Evolutionary conservation across 305 asterid species (phyloP).

Genomic region (Rubia peregrina): DNA sequence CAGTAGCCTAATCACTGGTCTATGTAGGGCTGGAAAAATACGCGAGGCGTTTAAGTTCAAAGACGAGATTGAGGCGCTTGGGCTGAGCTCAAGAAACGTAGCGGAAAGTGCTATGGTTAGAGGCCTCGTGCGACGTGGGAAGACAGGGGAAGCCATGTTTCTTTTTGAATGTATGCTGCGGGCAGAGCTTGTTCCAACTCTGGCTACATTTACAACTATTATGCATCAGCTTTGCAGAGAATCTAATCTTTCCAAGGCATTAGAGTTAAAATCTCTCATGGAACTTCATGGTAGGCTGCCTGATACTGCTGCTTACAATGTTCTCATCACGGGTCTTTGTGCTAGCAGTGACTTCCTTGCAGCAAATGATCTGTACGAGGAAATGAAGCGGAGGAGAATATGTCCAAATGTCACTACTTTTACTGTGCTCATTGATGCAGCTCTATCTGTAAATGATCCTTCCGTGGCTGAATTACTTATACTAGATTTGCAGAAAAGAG

Average conservation of each 20-base stretch:
- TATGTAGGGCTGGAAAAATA: slow-evolving; percentile 67
- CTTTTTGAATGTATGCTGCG: slow-evolving; percentile 56
- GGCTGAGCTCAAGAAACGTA: slow-evolving; percentile 33
- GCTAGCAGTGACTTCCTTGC: slow-evolving; percentile 29
- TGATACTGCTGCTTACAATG: slow-evolving; percentile 69
- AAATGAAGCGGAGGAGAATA: slow-evolving; percentile 58
- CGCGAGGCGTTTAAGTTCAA: slow-evolving; percentile 48
- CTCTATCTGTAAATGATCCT: slow-evolving; percentile 36
- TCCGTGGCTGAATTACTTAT: slow-evolving; percentile 44
- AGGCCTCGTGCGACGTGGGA: slow-evolving; percentile 63
- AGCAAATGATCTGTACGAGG: slow-evolving; percentile 58
- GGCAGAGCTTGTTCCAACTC: slow-evolving; percentile 44
- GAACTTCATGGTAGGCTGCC: slow-evolving; percentile 56
- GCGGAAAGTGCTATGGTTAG: slow-evolving; percentile 70
- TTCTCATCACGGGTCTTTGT: slow-evolving; percentile 60
- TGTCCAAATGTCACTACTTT: slow-evolving; percentile 64
- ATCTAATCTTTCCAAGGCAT: slow-evolving; percentile 46
- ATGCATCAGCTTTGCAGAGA: slow-evolving; percentile 63
- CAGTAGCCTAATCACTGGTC: slow-evolving; percentile 47
- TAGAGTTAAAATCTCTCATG: slow-evolving; percentile 49
- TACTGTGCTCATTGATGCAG: slow-evolving; percentile 36
- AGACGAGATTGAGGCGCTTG: slow-evolving; percentile 49
- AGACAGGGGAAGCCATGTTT: slow-evolving; percentile 56
- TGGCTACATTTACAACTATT: slow-evolving; percentile 65
- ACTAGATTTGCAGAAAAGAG: slow-evolving; percentile 56